Evolutionary conservation across 2,329 filamentous ascomycete species (phyloP), one percentile per base, ranked within the genome.

Genomic region (Cordyceps fumosorosea): DNA sequence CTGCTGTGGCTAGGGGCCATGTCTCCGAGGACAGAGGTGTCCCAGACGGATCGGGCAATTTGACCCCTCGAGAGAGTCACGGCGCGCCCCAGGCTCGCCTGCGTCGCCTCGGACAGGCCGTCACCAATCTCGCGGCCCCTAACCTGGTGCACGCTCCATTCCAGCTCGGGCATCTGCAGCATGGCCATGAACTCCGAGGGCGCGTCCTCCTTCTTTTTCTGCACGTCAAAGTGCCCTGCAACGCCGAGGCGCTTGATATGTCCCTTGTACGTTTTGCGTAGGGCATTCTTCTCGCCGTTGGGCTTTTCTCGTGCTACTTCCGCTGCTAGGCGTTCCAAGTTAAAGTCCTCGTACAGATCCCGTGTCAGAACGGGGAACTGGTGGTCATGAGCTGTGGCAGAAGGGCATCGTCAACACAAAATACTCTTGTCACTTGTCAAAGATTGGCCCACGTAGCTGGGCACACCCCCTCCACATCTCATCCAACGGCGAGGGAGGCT

Each of bases 201-300:
- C 8, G 77, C 77, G 44, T 79, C 76, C 22, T 78, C 74, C 48
- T 85, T 82, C 67, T 83, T 82, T 74, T 84, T 85, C 59, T 73
- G 71, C 18, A 75, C 74, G 67, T 88, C 85, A 67, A 86, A 88
- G 63, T 84, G 81, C 11, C 85, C 85, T 59, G 80, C 81, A 29
- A 88, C 78, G 42, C 83, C 84, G 37, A 88, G 75, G 52, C 80
- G 81, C 76, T 88, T 88, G 71, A 88, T 85, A 66, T 88, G 84
- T 58, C 84, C 84, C 73, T 88, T 88, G 76, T 88, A 88, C 18
- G 85, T 87, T 71, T 88, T 88, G 29, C 85, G 81, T 55, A 88
- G 77, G 65, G 82, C 83, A 69, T 88, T 88, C 78, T 87, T 88
- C 71, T 86, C 83, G 66, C 85, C 85, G 70, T 86, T 86, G 16